phyloP scores from a whole-genome alignment of 345 rosid genomes.

The Sisymbrium altissimum region DNA sequence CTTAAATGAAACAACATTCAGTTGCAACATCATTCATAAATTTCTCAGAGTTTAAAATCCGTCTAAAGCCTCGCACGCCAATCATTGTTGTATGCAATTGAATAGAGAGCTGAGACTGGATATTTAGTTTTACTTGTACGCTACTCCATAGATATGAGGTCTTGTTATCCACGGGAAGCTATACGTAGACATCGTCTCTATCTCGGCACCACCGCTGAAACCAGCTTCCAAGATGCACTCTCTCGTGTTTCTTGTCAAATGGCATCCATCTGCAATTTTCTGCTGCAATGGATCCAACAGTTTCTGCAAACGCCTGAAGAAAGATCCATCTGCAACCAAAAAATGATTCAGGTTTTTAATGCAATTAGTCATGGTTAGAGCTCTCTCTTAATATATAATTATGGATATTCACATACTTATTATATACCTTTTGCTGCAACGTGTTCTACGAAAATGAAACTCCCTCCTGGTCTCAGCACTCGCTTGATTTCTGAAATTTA shows the following conservation, averaged over 20 bases:
- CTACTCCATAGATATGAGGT: constrained; percentile 76
- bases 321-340: constrained; percentile 24
- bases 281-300: constrained; percentile 69
- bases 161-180: constrained; percentile 40
- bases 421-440: constrained; percentile 73
- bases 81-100: not conserved
- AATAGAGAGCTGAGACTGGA: not conserved
- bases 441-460: constrained; percentile 77
- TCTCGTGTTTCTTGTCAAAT: constrained; percentile 67
- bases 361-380: not conserved
- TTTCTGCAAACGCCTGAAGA: constrained; percentile 42
- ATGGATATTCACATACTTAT: not conserved
- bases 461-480: constrained; percentile 76
- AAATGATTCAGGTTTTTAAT: not conserved
- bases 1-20: not conserved
- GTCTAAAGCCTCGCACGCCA: not conserved
- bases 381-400: not conserved
- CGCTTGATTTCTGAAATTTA: constrained; percentile 63
- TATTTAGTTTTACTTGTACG: constrained; percentile 47
- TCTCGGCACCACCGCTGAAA: constrained; percentile 45
- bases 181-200: constrained; percentile 38
- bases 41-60: not conserved
- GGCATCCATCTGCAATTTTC: constrained; percentile 68
- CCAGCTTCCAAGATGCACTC: constrained; percentile 59
- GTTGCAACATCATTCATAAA: not conserved